These are phyloP conservation scores for Colletotrichum sp. DNA, from an alignment of 2,329 filamentous ascomycete species.

Conservation along the genomic window DNA sequence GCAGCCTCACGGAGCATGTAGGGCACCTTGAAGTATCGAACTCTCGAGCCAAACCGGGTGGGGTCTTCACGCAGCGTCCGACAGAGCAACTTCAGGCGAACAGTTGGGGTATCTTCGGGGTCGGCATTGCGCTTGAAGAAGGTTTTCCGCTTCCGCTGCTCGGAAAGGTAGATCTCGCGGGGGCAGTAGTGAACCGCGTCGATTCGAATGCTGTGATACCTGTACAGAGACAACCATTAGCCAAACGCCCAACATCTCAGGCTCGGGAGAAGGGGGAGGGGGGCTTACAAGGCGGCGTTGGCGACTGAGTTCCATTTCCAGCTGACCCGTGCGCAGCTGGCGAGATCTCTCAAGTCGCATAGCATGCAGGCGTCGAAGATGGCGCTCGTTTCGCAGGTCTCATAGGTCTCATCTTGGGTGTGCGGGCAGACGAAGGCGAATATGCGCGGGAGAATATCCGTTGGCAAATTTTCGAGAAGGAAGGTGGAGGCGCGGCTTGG, in stretches of 20 bases:
- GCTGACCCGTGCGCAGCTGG: conserved; percentile 77
- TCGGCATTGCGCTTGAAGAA: conserved; percentile 79
- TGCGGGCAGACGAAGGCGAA: conserved; percentile 87
- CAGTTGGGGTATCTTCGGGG: conserved; percentile 78
- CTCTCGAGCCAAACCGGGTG: conserved; percentile 68
- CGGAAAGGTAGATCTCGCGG: conserved; percentile 80
- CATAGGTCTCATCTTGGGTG: conserved; percentile 75
- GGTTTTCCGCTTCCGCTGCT: conserved; percentile 75
- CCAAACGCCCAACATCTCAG: background rate
- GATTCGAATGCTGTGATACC: conserved; percentile 89
- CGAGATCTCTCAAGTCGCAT: conserved; percentile 88
- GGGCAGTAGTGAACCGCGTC: conserved; percentile 95
- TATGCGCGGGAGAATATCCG: conserved; percentile 74
- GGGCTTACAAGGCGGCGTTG: conserved; percentile 64
- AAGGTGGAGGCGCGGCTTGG: conserved; percentile 45
- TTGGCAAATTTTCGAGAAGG: conserved; percentile 62
- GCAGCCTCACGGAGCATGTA: conserved; percentile 94
- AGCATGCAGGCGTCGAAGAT: conserved; percentile 86
- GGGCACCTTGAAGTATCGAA: conserved; percentile 84
- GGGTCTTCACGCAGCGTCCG: conserved; percentile 82
- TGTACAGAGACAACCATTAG: conserved; percentile 38
- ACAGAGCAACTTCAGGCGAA: conserved; percentile 78
- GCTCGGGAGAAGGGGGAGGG: background rate
- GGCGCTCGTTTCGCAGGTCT: conserved; percentile 81
- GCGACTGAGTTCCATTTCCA: conserved; percentile 69